phyloP scores from a whole-genome alignment of 2,329 filamentous ascomycete species.

The Claviceps sp. region DNA sequence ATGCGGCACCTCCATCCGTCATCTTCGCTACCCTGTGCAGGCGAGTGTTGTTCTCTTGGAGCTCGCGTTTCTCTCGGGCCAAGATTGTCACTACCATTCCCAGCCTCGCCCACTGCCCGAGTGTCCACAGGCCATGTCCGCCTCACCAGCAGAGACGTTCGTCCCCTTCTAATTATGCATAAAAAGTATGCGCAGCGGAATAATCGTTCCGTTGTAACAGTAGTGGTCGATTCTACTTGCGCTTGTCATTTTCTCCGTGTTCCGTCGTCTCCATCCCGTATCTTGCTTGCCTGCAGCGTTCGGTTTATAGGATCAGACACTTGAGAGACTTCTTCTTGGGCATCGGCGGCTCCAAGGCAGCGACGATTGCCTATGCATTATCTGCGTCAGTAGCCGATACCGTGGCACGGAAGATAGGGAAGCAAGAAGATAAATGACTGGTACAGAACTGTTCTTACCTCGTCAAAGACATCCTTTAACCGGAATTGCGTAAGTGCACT shows the following conservation, averaged over 20 bases:
- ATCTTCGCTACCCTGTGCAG: not conserved
- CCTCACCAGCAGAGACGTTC: constrained; percentile 2
- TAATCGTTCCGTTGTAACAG: constrained; percentile 3
- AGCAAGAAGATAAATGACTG: too few relatives aligned
- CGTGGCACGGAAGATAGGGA: not conserved
- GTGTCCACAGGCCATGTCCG: constrained; percentile 3
- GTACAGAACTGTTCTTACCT: constrained; percentile 44
- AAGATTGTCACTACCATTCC: not conserved
- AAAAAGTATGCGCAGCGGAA: constrained; percentile 3
- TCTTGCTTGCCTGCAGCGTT: constrained; percentile 1
- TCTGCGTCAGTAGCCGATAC: not conserved
- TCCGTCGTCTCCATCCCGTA: not conserved
- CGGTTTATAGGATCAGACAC: constrained; percentile 52
- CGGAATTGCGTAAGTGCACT: constrained; percentile 97
- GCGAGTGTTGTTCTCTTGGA: not conserved
- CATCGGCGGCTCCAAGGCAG: constrained; percentile 76
- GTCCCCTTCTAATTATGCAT: constrained; percentile 5
- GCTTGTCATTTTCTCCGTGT: constrained; percentile 1
- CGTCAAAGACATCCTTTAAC: constrained; percentile 97
- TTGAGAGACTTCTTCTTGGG: constrained; percentile 64
- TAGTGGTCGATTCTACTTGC: not conserved
- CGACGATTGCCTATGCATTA: constrained; percentile 67
- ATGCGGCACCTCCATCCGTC: not conserved
- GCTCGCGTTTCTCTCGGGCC: not conserved
- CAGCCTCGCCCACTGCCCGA: not conserved